A percentile compares a stretch with the other conserved stretches of the same genome.
Conservation (phyloP, 257 asterid species). For the Solanum clarkiae region DNA sequence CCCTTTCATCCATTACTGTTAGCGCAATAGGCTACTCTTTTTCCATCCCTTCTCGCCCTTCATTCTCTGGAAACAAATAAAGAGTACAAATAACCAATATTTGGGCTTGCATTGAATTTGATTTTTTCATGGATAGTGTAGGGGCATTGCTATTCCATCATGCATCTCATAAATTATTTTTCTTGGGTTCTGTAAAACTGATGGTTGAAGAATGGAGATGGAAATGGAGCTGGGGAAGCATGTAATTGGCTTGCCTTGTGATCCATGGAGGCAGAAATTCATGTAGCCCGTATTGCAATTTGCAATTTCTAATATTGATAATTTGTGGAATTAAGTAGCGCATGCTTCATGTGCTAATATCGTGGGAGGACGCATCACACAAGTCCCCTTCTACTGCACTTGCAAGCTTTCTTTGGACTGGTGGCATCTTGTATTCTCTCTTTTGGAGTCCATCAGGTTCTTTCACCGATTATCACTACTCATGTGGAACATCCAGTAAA, state of each 20-base stretch:
- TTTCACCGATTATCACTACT: not conserved
- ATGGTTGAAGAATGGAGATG: not conserved
- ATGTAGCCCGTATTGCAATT: not conserved
- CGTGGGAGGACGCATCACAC: not conserved
- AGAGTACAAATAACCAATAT: not conserved
- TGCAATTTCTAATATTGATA: not conserved
- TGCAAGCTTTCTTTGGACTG: not conserved
- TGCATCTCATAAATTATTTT: not conserved
- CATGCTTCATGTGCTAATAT: not conserved
- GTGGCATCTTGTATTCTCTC: not conserved
- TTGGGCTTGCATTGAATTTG: not conserved
- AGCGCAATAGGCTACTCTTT: too few relatives aligned
- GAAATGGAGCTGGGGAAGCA: not conserved
- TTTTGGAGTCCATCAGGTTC: not conserved
- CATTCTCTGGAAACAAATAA: not conserved
- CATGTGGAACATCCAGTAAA: not conserved
- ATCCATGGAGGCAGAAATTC: not conserved
- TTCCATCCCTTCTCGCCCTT: too few relatives aligned
- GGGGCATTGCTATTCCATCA: not conserved
- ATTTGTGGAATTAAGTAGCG: not conserved
- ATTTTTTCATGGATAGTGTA: not conserved
- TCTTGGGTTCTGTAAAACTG: not conserved
- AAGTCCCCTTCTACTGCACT: not conserved
- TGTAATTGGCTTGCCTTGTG: not conserved
- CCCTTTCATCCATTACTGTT: too few relatives aligned